Conservation (phyloP, 129 eudicot species). For the Glebionis coronaria region DNA sequence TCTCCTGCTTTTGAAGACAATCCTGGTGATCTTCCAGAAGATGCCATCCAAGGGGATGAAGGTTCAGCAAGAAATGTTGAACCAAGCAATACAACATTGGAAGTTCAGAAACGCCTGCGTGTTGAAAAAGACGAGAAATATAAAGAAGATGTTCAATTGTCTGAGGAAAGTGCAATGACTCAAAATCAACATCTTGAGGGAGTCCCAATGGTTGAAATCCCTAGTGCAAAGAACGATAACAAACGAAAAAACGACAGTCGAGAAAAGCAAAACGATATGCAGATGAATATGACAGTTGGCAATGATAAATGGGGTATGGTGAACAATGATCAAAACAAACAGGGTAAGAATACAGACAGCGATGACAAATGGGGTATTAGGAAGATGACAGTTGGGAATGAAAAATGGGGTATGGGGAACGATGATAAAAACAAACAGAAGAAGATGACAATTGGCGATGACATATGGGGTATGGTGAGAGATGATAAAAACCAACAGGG, state of each 20-base stretch:
- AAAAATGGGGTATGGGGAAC: background rate
- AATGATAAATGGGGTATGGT: background rate
- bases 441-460: background rate
- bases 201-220: constrained; percentile 17
- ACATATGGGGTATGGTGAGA: background rate
- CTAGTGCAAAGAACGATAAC: constrained; percentile 14
- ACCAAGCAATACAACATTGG: background rate
- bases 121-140: constrained; percentile 37
- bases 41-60: constrained; percentile 43
- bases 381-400: background rate
- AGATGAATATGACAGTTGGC: background rate
- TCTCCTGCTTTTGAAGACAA: constrained; percentile 47
- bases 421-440: background rate
- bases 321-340: constrained; percentile 18
- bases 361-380: background rate
- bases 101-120: constrained; percentile 29
- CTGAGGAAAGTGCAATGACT: constrained; percentile 55
- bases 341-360: background rate
- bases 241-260: constrained; percentile 2
- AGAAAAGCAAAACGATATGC: constrained; percentile 13
- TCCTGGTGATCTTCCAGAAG: constrained; percentile 62
- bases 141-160: constrained; percentile 31
- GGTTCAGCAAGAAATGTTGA: constrained; percentile 21
- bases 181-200: constrained; percentile 30
- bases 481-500: constrained; percentile 16